These are phyloP conservation scores for Triticum timopheevii DNA, from an alignment of 176 grass and related monocot genomes.

Conservation along the genomic window DNA sequence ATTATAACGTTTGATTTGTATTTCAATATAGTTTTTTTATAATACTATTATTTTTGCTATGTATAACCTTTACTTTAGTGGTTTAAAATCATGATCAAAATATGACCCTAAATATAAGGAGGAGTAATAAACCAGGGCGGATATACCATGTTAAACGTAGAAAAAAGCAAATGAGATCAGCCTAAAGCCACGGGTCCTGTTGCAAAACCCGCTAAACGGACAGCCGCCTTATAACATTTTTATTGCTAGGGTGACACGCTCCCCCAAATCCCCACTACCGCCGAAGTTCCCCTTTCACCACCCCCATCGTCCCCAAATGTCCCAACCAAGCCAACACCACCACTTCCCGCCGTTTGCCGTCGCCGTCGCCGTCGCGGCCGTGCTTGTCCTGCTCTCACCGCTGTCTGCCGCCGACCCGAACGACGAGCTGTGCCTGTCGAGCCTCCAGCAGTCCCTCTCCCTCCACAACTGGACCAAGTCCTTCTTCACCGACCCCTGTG, in stretches of 20 bases:
- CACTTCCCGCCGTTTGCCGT: background rate
- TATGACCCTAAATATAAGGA: no score
- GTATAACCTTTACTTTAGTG: no score
- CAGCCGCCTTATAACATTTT: slow-evolving; percentile 2
- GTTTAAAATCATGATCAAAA: no score
- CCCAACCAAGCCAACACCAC: slow-evolving; percentile 20
- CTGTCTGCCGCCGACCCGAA: slow-evolving; percentile 38
- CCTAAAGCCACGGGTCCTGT: background rate
- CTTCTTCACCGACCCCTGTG: slow-evolving; percentile 52
- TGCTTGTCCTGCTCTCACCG: background rate
- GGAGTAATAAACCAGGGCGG: no score
- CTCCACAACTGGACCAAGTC: slow-evolving; percentile 62
- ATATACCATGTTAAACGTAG: no score
- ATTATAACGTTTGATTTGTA: no score
- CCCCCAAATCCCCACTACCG: slow-evolving; percentile 16
- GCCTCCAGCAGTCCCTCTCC: slow-evolving; percentile 44
- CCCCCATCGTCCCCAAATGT: slow-evolving; percentile 26
- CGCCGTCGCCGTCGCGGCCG: background rate
- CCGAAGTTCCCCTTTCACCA: background rate
- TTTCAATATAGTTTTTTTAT: no score
- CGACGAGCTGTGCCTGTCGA: slow-evolving; percentile 63
- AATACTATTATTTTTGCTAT: no score
- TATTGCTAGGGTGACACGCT: slow-evolving; percentile 20
- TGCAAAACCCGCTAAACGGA: slow-evolving; percentile 10
- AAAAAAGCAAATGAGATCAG: no score